phyloP scores from a whole-genome alignment of 2,329 filamentous ascomycete genomes.

The Didymella sp. region DNA sequence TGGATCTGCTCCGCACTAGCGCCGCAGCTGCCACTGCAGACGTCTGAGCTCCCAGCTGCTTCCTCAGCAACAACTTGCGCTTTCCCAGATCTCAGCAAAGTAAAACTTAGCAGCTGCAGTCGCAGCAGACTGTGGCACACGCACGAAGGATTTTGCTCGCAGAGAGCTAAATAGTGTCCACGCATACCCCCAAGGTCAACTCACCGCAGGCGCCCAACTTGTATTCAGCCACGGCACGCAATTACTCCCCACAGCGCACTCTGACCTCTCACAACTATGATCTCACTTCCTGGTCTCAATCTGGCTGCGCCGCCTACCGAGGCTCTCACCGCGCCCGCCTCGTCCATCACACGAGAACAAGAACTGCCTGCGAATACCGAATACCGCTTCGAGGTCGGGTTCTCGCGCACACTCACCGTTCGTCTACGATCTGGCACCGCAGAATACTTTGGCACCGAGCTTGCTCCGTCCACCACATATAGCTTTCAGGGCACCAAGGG shows the following conservation, averaged over 20 bases:
- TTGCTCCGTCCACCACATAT: slow-evolving; percentile 81
- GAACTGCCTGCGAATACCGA: slow-evolving; percentile 56
- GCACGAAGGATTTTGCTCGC: neutral
- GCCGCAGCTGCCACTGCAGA: slow-evolving; percentile 1
- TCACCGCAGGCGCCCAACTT: neutral
- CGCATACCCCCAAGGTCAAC: too few relatives aligned
- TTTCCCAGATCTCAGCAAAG: neutral
- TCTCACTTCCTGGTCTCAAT: slow-evolving; percentile 57
- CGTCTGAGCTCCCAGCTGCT: neutral
- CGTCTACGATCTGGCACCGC: slow-evolving; percentile 81
- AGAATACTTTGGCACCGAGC: slow-evolving; percentile 93
- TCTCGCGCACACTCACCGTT: slow-evolving; percentile 46
- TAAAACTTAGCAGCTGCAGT: too few relatives aligned
- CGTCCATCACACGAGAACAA: slow-evolving; percentile 47
- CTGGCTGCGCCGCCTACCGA: slow-evolving; percentile 46
- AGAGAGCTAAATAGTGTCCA: too few relatives aligned
- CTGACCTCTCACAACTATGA: slow-evolving; percentile 29
- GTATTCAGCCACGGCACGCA: neutral
- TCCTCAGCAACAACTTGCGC: neutral
- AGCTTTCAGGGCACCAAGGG: slow-evolving; percentile 82
- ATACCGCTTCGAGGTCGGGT: slow-evolving; percentile 53
- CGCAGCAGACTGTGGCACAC: neutral
- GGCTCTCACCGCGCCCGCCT: slow-evolving; percentile 29
- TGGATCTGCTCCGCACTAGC: slow-evolving; percentile 9
- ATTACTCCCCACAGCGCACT: neutral